Base-by-base conservation (phyloP, 768 basidiomycete species). In the Leucogyrophana mollusca region DNA sequence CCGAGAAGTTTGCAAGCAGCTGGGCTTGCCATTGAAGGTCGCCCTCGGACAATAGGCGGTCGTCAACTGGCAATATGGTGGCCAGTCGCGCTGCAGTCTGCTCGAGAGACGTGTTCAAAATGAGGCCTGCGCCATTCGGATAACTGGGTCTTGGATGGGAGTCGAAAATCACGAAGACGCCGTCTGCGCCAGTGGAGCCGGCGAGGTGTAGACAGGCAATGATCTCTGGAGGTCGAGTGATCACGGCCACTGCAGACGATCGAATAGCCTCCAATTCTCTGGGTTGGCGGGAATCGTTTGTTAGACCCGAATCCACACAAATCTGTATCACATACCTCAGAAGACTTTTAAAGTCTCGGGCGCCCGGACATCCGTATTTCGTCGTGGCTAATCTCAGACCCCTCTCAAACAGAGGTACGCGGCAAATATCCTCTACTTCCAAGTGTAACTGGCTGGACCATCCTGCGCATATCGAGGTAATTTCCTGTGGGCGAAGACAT, bases 201-300 rank as follows among this genome's bases (percentile, higher is more conserved):
- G 51, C 43, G 32, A 71, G 53, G 48, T 66, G 69, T 50, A 83
- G 56, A 55, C 81, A 78, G n/a, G 76, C 71, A 10, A 87, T 60
- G 43, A 87, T 85, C 56, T 87, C 85, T 0, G 86, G 85, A 27
- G 85, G 82, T n/a, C 83, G 81, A 0, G 85, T 87, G 49, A 87
- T 79, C 41, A 85, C 70, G 27, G 43, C 74, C 75, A 36, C 72
- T 47, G 41, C 70, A 57, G 49, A 61, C 23, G 17, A 55, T 37
- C 45, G 56, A 2, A 45, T 47, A 9, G 30, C 45, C 17, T 45
- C 57, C 60, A 59, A 55, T 17, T 48, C 53, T 45, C 62, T 73
- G 55, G 7, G 27, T 30, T 7, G 27, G 7, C 6, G 7, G 13
- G 6, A 7, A 6, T 7, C 6, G 27, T 30, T 30, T 13, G 13